A percentile compares a stretch with the other conserved stretches of the same genome.
Conservation (phyloP, 257 asterid species). For the Rubia yunnanensis region DNA sequence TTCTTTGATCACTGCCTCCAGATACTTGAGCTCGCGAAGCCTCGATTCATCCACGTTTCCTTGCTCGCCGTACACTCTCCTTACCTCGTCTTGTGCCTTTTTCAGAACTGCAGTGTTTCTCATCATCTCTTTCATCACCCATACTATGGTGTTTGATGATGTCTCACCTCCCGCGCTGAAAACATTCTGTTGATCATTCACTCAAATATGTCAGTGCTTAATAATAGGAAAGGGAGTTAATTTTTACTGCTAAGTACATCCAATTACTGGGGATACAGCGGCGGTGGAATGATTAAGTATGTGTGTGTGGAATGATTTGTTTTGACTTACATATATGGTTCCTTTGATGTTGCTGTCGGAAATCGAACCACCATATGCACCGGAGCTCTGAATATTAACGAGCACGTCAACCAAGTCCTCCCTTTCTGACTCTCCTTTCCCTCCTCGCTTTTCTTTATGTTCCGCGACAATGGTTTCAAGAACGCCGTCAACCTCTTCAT, state of each 20-base stretch:
- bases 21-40: background rate
- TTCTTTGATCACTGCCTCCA: slow-evolving; percentile 11
- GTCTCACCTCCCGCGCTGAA: slow-evolving; percentile 14
- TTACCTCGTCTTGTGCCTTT: slow-evolving; percentile 13
- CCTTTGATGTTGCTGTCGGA: slow-evolving; percentile 11
- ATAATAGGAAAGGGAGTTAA: too few species aligned
- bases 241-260: too few species aligned
- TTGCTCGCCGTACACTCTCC: background rate
- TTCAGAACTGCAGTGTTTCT: background rate
- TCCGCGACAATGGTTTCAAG: slow-evolving; percentile 1
- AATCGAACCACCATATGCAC: slow-evolving; percentile 2
- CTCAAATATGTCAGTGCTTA: too few species aligned
- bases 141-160: slow-evolving; percentile 1
- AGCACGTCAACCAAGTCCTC: slow-evolving; percentile 20
- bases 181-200: background rate
- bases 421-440: background rate
- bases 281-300: too few species aligned
- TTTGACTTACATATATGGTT: slow-evolving; percentile 7
- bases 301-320: too few species aligned
- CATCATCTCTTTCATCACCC: slow-evolving; percentile 16
- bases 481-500: background rate
- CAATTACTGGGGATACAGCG: too few species aligned
- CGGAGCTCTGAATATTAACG: slow-evolving; percentile 1
- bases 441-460: background rate
- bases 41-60: background rate